Evolutionary conservation across 495 filamentous ascomycete genomes (phyloP), one percentile per base, ranked within the genome.

Genomic region (Talaromyces wortmannii): DNA sequence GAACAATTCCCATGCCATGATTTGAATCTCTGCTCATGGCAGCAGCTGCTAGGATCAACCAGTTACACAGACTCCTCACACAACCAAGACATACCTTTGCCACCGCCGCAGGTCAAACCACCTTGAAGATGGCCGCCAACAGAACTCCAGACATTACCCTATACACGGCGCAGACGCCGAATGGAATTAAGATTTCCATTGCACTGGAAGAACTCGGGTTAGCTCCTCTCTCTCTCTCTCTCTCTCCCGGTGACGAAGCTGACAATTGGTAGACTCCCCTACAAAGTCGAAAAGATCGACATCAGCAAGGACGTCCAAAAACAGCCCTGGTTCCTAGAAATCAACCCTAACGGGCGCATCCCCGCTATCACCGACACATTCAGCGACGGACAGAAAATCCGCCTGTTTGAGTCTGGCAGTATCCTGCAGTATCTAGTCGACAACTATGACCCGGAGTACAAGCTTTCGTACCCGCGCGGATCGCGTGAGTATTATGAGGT

Each of bases 321-420:
- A 61, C 82, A 92, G 69, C 78, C 80, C 53, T 95, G 89, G 89
- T 97, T 92, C 75, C 79, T 95, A 43, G 83, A 83, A 40, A 94
- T 97, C 69, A 96, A 96, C 72, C 92, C 92, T 52, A 96, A 97
- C 64, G 92, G 92, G 60, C 89, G 92, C 55, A 95, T 96, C 61
- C 92, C 92, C n/a, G 92, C 92, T 13, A 61, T 97, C 23, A 92
- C 88, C 23, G 92, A 96, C 67, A 83, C 79, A 10, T 83, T 86
- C 62, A 61, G 59, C 1, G 87, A 94, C 65, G 90, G 90, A 54
- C 75, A 87, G 60, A 71, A 73, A 32, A 91, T 95, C 68, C 73
- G 78, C 15, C 59, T 96, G 4, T 96, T 95, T 62, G 92, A 96
- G 68, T 87, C 82, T 57, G 92, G 89, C 50, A 76, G 85, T 55